Evolutionary conservation across 2,329 filamentous ascomycete genomes (phyloP), one percentile per base, ranked within the genome.

Genomic region (Tolypocladium tundrense): DNA sequence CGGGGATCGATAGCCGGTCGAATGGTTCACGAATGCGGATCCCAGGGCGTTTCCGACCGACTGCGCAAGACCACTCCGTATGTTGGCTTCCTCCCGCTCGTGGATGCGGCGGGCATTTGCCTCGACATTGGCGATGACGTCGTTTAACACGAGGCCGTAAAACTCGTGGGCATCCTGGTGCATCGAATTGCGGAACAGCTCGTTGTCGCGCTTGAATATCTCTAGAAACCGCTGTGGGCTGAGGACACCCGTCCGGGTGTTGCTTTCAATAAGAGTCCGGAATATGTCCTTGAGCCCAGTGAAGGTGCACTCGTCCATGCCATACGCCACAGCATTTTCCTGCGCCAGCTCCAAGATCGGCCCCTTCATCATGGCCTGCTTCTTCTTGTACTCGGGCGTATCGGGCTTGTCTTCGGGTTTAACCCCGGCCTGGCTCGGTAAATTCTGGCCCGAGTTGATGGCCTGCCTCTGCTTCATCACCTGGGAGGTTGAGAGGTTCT

Each of bases 131-230:
- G 91, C 84, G 56, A 99, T 93, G 40, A 99, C 90, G 69, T 96
- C 89, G 71, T 99, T 99, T n/a, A 99, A 79, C 2, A 99, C 81
- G 39, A 97, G 77, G 60, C 96, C 96, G 65, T 97, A 84, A 65
- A 99, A 99, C 69, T 99, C 94, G 72, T 99, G 94, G 1, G 94
- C 94, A 70, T 99, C 94, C 70, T 99, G 94, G 72, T 99, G 94
- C 90, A 97, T 96, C 4, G 92, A 90, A 43, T 91, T 93, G 59
- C 91, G 86, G 68, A 99, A 99, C 88, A 96, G 92, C 72, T 99
- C 94, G 70, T 99, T 96, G 66, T 97, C 91, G 61, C 89, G 85
- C 68, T 92, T 90, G 68, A 99, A 85, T 33, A 97, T 92, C 69
- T 99, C 93, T 41, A 99, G 79, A 62, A 99, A 97, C 61, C 92